A percentile compares a stretch with the other conserved stretches of the same genome.
These are phyloP conservation scores for Boletus vermiculosoides DNA, from an alignment of 768 basidiomycete genomes.

Conservation along the genomic window DNA sequence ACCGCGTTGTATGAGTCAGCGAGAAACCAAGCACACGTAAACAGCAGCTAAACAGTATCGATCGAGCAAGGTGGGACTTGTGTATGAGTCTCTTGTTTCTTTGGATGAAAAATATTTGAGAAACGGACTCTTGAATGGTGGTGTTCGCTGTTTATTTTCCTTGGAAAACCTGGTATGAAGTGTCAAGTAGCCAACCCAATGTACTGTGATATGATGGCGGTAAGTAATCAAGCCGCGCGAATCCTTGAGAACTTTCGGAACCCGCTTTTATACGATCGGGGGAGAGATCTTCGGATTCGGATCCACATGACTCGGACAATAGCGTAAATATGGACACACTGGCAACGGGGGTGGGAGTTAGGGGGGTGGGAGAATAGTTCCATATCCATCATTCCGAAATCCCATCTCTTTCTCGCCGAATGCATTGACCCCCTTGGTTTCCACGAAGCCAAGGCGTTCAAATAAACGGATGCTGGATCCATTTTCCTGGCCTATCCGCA, in stretches of 20 bases:
- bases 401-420: conserved; percentile 88
- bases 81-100: too few relatives aligned
- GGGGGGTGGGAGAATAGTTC: too few relatives aligned
- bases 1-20: conserved; percentile 6
- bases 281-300: neutral
- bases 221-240: conserved; percentile 11
- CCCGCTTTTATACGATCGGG: conserved; percentile 6
- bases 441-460: conserved; percentile 68
- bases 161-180: neutral
- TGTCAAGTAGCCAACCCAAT: neutral
- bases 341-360: too few relatives aligned
- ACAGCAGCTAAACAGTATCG: neutral
- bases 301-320: conserved; percentile 19
- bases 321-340: neutral
- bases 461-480: conserved; percentile 70
- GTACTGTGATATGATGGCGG: conserved; percentile 8
- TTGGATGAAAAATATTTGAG: too few relatives aligned
- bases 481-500: conserved; percentile 71
- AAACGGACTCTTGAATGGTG: neutral
- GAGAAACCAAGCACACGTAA: conserved; percentile 8
- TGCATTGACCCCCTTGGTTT: conserved; percentile 65
- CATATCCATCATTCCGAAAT: neutral
- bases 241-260: neutral
- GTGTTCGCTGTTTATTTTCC: neutral
- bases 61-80: too few relatives aligned